Conservation (phyloP, 2,329 filamentous ascomycete genomes). For the Teratosphaeria epicoccoides region DNA sequence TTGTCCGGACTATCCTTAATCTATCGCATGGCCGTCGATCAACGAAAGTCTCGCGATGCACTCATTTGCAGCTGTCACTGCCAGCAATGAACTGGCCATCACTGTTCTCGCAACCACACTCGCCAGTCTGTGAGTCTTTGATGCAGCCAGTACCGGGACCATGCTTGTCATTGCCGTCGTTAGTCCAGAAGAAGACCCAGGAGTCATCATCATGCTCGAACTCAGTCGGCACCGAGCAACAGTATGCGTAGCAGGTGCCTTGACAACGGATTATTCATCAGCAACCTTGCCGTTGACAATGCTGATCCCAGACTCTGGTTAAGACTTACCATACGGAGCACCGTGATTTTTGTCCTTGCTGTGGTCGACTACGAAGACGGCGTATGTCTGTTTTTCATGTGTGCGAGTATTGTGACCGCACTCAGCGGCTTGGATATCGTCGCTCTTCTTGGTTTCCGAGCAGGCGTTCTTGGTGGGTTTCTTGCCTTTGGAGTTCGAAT, state of each 20-base stretch:
- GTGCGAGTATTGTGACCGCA: conserved; percentile 33
- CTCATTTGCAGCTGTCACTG: conserved; percentile 5
- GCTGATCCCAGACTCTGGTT: not conserved
- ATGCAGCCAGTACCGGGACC: conserved; percentile 32
- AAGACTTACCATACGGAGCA: conserved; percentile 2
- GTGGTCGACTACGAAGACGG: conserved; percentile 36
- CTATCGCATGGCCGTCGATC: too few species aligned
- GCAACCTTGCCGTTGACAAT: not conserved
- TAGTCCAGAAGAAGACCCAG: conserved; percentile 32
- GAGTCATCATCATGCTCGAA: conserved; percentile 25
- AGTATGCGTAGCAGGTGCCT: conserved; percentile 37
- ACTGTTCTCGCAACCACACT: conserved; percentile 34
- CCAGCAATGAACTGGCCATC: conserved; percentile 30
- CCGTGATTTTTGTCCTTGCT: conserved; percentile 35
- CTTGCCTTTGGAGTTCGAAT: conserved; percentile 29
- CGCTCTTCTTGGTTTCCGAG: conserved; percentile 24
- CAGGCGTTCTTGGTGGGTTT: conserved; percentile 20
- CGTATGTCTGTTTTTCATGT: conserved; percentile 29
- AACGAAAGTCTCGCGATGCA: not conserved
- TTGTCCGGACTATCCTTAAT: too few species aligned
- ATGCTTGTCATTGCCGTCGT: conserved; percentile 16
- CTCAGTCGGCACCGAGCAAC: conserved; percentile 29
- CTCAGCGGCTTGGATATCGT: conserved; percentile 34
- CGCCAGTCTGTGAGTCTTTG: conserved; percentile 28
- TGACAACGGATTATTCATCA: conserved; percentile 28